phyloP scores from a whole-genome alignment of 176 grass and related monocot genomes.

The Zizania latifolia region DNA sequence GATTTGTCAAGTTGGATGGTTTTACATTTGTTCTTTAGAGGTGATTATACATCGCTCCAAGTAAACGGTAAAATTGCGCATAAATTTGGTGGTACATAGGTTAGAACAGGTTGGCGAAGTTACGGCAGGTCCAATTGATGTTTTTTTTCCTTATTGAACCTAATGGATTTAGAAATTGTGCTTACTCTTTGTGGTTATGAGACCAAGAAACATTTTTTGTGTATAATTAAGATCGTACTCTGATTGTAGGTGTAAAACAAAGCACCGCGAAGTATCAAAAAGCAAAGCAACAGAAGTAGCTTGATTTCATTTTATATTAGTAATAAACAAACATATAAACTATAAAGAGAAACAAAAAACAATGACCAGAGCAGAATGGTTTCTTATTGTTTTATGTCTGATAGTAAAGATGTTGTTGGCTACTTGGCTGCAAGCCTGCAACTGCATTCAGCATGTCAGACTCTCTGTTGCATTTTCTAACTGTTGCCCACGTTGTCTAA shows the following conservation, averaged over 20 bases:
- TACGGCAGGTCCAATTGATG: neutral
- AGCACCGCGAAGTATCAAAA: neutral
- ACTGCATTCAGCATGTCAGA: conserved; percentile 17
- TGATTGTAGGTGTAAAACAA: neutral
- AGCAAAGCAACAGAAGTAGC: neutral
- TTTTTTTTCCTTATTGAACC: neutral
- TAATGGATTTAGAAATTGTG: neutral
- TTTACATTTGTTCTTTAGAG: neutral
- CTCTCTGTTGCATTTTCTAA: conserved; percentile 4
- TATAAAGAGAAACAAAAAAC: neutral
- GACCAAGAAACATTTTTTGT: neutral
- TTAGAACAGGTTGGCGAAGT: neutral
- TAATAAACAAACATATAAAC: neutral
- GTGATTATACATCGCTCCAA: neutral
- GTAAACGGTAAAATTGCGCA: neutral
- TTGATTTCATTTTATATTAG: neutral
- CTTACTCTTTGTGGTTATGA: neutral
- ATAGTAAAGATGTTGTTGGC: conserved; percentile 7
- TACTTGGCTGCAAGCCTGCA: conserved; percentile 6
- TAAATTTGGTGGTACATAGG: neutral
- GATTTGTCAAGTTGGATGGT: neutral
- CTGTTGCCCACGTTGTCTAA: neutral
- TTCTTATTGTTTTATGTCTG: neutral
- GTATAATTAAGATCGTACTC: conserved; percentile 2
- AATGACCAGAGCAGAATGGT: neutral